Base-by-base conservation (phyloP, 768 basidiomycete species). In the Termitomyces sp. region DNA sequence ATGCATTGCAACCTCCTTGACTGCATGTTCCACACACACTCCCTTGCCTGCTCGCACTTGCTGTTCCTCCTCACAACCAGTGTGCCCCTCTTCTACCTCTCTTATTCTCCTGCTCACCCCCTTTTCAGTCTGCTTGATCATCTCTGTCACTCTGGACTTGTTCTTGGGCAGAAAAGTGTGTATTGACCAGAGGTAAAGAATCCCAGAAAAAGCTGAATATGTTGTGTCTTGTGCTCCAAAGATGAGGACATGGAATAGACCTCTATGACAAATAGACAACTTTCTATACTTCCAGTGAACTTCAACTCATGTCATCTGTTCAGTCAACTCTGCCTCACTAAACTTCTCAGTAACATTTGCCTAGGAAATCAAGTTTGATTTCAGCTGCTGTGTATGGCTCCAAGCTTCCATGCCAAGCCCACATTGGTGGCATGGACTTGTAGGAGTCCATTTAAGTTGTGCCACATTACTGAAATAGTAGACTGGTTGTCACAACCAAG, bases 211-310 rank as follows among this genome's bases (percentile, higher is more conserved):
- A 0, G 76, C 72, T 4, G 77, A 74, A 2, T 79, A 76, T 0
- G 79, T 79, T 6, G 81, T 83, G 56, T 82, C 81, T 56, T 78
- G 78, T 3, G 77, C 81, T 3, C 80, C 79, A 60, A 82, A 80
- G 18, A 81, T 76, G 27, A 82, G 64, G 14, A 81, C 78, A 3
- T 79, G 80, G 52, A 47, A 49, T 30, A 47, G 27, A 34, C 46
- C 1, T 26, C 24, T 27, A 26, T 53, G 34, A n/a, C 37, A 5
- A 55, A 34, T 8, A 53, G 46, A 20, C 22, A 46, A 43, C n/a
- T n/a, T n/a, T 14, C 24, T 32, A 12, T 33, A 5, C 34, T 27
- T 8, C 42, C 36, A 6, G n/a, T 22, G 27, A 42, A 57, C 53
- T 30, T 39, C 20, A 44, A 66, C 76, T 43, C 62, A 79, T 79